Conservation (phyloP, 495 filamentous ascomycete species). For the Glutinoglossum americanum region DNA sequence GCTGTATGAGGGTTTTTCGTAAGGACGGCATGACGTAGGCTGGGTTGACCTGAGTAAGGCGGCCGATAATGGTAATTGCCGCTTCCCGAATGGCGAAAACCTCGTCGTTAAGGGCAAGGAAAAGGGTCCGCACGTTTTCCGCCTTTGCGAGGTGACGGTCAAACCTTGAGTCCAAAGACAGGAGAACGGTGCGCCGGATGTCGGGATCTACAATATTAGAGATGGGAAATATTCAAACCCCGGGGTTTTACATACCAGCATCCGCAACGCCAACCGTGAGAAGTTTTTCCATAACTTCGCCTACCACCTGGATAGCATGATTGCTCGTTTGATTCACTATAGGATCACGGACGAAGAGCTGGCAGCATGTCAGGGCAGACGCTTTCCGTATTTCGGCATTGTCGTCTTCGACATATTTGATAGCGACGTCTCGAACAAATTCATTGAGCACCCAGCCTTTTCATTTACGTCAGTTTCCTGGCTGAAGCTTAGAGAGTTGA, state of each 20-base stretch:
- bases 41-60: constrained; percentile 75
- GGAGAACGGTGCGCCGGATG: constrained; percentile 71
- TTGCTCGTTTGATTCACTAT: constrained; percentile 95
- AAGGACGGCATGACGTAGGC: constrained; percentile 93
- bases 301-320: constrained; percentile 88
- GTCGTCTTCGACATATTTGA: constrained; percentile 91
- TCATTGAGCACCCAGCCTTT: constrained; percentile 81
- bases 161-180: constrained; percentile 78
- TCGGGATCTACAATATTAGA: constrained; percentile 33
- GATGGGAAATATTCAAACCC: background rate
- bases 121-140: constrained; percentile 85
- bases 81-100: constrained; percentile 80
- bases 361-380: constrained; percentile 89
- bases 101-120: constrained; percentile 93
- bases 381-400: constrained; percentile 86
- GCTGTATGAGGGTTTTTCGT: constrained; percentile 82
- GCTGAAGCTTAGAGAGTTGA: background rate
- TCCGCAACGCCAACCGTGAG: constrained; percentile 88
- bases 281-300: constrained; percentile 90
- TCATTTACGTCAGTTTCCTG: background rate
- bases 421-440: constrained; percentile 93
- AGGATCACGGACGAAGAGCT: constrained; percentile 85
- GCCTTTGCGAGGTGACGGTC: constrained; percentile 86
- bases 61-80: constrained; percentile 86
- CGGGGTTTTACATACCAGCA: constrained; percentile 18